Base-by-base conservation (phyloP, 495 filamentous ascomycete species). In the Neurospora tetrasperma region DNA sequence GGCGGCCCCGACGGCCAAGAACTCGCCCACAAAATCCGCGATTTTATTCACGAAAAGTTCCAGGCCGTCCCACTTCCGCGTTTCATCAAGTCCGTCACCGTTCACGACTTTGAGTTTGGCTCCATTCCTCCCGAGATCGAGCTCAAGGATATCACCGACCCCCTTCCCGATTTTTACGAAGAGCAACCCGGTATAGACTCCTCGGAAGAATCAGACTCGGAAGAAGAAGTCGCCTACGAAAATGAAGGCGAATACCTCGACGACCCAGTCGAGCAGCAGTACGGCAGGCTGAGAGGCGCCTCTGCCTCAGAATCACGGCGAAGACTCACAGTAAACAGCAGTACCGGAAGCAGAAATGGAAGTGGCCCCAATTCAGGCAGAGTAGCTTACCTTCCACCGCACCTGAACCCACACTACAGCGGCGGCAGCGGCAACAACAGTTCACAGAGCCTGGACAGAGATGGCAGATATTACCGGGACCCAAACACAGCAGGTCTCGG, bases 81-180 rank as follows among this genome's bases (percentile, higher is more conserved):
- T 70, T 98, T 98, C 84, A 98, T 99, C 82, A 94, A 96, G 74
- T 95, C 93, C 11, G 96, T 99, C 46, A 90, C 94, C 23, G 93
- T 97, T 38, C 95, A 97, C 81, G 89, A 92, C 54, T 99, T 99
- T 78, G 91, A 94, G 31, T 98, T 99, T 77, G 96, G 96, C 27
- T 88, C 84, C 3, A 88, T 96, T 69, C 85, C 90, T 2, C 96
- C 96, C 1, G 88, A 93, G 73, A 84, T 99, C 35, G 93, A 96
- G 79, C 89, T 99, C 59, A 98, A 97, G 82, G 95, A 98, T 76
- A 93, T 99, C 73, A 95, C 94, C 77, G 95, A 98, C 80, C 96
- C 96, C 0, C 88, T 98, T 68, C 88, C 93, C 4, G 96, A 98
- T 75, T 99, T 99, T 78, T 99, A 99, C 84, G 96, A 98, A 76